phyloP scores from a whole-genome alignment of 23 red algal genomes.

The Porphyridium purpureum region DNA sequence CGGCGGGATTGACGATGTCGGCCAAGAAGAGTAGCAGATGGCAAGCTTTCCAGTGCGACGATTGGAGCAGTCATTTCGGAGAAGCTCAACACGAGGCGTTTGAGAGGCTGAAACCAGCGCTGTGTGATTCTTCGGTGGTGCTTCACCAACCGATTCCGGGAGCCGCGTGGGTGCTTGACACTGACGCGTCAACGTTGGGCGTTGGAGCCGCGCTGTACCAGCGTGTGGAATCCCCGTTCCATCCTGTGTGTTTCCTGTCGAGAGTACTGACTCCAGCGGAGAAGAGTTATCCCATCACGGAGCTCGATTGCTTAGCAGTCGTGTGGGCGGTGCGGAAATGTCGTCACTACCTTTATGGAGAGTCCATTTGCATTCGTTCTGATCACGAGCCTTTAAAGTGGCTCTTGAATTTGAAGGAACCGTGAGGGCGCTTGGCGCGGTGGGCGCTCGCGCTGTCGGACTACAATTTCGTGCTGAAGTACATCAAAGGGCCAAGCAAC shows the following conservation, averaged over 20 bases:
- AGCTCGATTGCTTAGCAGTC: slow-evolving; percentile 18
- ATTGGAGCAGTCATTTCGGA: too few relatives aligned
- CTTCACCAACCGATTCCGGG: not conserved
- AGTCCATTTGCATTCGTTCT: slow-evolving; percentile 1
- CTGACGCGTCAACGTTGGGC: slow-evolving; percentile 3
- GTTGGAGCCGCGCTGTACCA: slow-evolving; percentile 15
- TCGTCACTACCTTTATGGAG: slow-evolving; percentile 2
- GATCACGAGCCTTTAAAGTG: slow-evolving; percentile 4
- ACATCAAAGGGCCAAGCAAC: too few relatives aligned
- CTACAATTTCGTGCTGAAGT: too few relatives aligned
- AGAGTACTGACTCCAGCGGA: not conserved
- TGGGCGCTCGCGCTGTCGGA: not conserved
- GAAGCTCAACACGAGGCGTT: slow-evolving; percentile 7
- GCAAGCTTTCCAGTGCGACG: not conserved
- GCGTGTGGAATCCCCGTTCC: not conserved
- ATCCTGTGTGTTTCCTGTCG: slow-evolving; percentile 8
- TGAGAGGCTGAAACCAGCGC: not conserved
- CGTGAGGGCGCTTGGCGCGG: not conserved
- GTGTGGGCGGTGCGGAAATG: slow-evolving; percentile 6
- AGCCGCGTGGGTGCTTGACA: slow-evolving; percentile 8
- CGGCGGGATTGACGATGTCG: slow-evolving; percentile 1
- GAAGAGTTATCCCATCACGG: not conserved
- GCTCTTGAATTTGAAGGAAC: slow-evolving; percentile 2
- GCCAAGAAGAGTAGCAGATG: not conserved
- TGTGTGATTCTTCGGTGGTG: slow-evolving; percentile 1